phyloP scores from a whole-genome alignment of 2,329 filamentous ascomycete genomes.

The Fusarium poae region DNA sequence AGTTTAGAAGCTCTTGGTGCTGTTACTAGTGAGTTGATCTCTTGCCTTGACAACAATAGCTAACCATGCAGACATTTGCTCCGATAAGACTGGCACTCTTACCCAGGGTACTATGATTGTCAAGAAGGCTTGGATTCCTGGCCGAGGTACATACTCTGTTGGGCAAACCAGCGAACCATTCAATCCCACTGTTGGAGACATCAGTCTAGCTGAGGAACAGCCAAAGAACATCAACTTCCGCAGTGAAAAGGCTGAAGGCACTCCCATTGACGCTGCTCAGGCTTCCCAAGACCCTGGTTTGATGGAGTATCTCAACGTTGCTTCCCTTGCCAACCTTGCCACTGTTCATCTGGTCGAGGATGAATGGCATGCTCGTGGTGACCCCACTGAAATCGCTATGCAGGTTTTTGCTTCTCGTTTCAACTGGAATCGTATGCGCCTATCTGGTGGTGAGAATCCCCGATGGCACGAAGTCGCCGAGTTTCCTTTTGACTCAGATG shows the following conservation, averaged over 20 bases:
- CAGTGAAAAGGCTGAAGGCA: slow-evolving; percentile 47
- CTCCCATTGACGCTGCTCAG: slow-evolving; percentile 48
- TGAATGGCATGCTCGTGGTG: slow-evolving; percentile 73
- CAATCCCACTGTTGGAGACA: slow-evolving; percentile 66
- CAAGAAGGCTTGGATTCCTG: slow-evolving; percentile 65
- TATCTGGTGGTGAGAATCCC: slow-evolving; percentile 63
- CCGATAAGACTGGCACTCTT: slow-evolving; percentile 69
- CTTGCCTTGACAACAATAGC: slow-evolving; percentile 10
- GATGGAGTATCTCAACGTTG: slow-evolving; percentile 70
- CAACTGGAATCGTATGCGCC: slow-evolving; percentile 68
- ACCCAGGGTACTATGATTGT: slow-evolving; percentile 68
- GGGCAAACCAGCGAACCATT: slow-evolving; percentile 66
- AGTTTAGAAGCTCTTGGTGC: slow-evolving; percentile 69
- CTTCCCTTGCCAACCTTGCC: slow-evolving; percentile 75
- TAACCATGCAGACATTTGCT: slow-evolving; percentile 61
- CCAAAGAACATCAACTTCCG: slow-evolving; percentile 54
- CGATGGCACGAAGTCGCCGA: slow-evolving; percentile 72
- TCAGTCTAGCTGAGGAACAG: slow-evolving; percentile 56
- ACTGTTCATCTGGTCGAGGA: slow-evolving; percentile 67
- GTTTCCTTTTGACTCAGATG: slow-evolving; percentile 79
- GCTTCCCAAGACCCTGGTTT: slow-evolving; percentile 63
- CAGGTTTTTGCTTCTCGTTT: slow-evolving; percentile 80
- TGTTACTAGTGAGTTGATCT: slow-evolving; percentile 58
- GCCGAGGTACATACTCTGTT: slow-evolving; percentile 61
- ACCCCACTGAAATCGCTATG: slow-evolving; percentile 77